phyloP scores from a whole-genome alignment of 2,329 filamentous ascomycete species.

The Cyphellophora attinorum region DNA sequence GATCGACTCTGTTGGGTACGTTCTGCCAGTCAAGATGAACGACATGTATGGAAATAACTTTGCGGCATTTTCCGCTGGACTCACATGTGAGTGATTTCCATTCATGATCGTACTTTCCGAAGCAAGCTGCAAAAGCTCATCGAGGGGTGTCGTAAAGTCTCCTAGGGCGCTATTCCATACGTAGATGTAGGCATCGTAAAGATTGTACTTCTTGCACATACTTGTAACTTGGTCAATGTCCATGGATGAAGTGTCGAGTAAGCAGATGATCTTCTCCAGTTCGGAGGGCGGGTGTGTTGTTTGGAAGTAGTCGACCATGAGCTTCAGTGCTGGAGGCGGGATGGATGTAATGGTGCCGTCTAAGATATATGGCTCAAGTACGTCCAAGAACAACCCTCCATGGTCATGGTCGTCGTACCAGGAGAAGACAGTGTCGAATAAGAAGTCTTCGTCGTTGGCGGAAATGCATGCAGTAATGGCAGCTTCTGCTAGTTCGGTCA shows the following conservation, averaged over 20 bases:
- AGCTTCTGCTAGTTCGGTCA: conserved; percentile 69
- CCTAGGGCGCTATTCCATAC: conserved; percentile 87
- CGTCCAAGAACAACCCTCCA: conserved; percentile 73
- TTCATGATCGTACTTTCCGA: conserved; percentile 24
- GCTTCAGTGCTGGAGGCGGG: conserved; percentile 77
- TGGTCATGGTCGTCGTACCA: conserved; percentile 72
- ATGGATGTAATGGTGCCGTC: conserved; percentile 64
- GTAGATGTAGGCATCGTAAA: conserved; percentile 93
- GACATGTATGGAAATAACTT: conserved; percentile 95
- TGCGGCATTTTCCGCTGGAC: conserved; percentile 52
- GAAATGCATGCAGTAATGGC: conserved; percentile 76
- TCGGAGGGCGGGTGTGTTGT: conserved; percentile 63
- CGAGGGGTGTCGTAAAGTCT: conserved; percentile 85
- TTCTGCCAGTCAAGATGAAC: conserved; percentile 75
- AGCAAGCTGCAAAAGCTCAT: conserved; percentile 64
- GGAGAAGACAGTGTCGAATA: conserved; percentile 86
- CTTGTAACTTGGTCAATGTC: conserved; percentile 89
- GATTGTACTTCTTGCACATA: conserved; percentile 79
- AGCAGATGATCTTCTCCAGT: conserved; percentile 88
- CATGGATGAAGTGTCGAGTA: conserved; percentile 80
- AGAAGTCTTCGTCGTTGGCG: conserved; percentile 68
- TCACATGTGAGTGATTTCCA: conserved; percentile 46
- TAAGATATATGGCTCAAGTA: conserved; percentile 78
- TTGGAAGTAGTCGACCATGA: conserved; percentile 73
- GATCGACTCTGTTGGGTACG: conserved; percentile 77